These are phyloP conservation scores for Scheffersomyces segobiensis DNA, from an alignment of 1,139 yeast genomes.

Conservation along the genomic window DNA sequence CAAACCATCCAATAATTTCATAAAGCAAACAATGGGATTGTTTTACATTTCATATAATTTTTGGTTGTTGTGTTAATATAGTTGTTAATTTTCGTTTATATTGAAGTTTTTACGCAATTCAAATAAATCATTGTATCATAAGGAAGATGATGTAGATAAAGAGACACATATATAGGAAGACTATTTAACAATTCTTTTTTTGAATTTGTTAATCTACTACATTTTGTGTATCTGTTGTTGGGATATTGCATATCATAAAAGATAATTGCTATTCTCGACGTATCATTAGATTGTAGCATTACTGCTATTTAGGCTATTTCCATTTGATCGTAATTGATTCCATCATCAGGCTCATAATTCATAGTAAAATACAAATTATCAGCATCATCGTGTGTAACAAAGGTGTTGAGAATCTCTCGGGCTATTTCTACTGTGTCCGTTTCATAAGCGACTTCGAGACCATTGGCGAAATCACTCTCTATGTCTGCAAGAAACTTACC, in stretches of 20 bases:
- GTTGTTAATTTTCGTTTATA: constrained; percentile 7
- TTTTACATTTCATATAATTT: constrained; percentile 10
- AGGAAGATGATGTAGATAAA: neutral
- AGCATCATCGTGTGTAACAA: constrained; percentile 76
- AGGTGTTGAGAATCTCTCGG: constrained; percentile 66
- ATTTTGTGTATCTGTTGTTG: too few species aligned
- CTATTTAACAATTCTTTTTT: too few species aligned
- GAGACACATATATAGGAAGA: too few species aligned
- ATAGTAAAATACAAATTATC: constrained; percentile 71
- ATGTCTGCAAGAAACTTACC: constrained; percentile 26
- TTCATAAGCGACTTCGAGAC: constrained; percentile 63
- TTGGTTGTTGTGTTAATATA: constrained; percentile 11
- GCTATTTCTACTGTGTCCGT: constrained; percentile 67
- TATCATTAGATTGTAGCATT: neutral
- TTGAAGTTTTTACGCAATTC: constrained; percentile 5
- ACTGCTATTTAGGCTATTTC: constrained; percentile 8
- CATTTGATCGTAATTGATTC: constrained; percentile 25
- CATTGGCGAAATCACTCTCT: constrained; percentile 51
- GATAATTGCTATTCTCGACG: neutral
- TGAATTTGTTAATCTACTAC: too few species aligned
- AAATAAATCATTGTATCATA: constrained; percentile 4
- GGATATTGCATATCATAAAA: constrained; percentile 1
- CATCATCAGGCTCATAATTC: constrained; percentile 38
- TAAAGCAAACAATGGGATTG: constrained; percentile 1
- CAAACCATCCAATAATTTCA: constrained; percentile 8